Percentiles rank a stretch among this genome's conserved stretches.
Evolutionary conservation across 305 asterid species (phyloP).

Genomic region (Solanum hybrid): DNA sequence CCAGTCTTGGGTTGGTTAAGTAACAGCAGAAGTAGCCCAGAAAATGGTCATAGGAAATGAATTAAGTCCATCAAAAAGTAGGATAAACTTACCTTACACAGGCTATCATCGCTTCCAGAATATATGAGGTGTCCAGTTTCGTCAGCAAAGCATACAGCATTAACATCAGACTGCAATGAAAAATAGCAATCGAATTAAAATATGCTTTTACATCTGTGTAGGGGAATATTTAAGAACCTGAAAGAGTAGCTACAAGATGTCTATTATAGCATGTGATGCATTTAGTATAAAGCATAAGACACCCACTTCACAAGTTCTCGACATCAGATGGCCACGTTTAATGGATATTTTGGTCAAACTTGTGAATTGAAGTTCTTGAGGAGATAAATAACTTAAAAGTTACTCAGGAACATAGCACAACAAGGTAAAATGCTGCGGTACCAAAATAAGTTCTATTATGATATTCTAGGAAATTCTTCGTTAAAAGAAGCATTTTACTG

Average conservation of each 20-base stretch:
- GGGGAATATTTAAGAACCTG: neutral
- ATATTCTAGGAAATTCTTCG: neutral
- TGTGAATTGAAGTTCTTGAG: neutral
- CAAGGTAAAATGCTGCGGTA: neutral
- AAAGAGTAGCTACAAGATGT: neutral
- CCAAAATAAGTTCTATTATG: neutral
- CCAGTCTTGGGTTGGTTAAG: neutral
- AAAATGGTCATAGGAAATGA: neutral
- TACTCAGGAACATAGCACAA: neutral
- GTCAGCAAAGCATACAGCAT: constrained; percentile 96
- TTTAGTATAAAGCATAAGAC: neutral
- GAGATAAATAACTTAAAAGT: neutral
- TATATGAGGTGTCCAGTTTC: constrained; percentile 86
- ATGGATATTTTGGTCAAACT: neutral
- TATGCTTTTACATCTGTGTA: constrained; percentile 5
- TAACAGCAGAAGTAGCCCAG: neutral
- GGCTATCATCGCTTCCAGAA: constrained; percentile 93
- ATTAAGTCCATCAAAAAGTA: neutral
- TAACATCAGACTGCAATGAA: constrained; percentile 83
- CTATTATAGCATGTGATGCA: neutral
- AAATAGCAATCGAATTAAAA: constrained; percentile 8
- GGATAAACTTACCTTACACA: constrained; percentile 67
- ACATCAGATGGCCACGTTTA: neutral
- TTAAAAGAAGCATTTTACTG: neutral
- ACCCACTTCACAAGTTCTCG: neutral